Conservation (phyloP, 2,329 filamentous ascomycete genomes). For the Penicillium sp. region DNA sequence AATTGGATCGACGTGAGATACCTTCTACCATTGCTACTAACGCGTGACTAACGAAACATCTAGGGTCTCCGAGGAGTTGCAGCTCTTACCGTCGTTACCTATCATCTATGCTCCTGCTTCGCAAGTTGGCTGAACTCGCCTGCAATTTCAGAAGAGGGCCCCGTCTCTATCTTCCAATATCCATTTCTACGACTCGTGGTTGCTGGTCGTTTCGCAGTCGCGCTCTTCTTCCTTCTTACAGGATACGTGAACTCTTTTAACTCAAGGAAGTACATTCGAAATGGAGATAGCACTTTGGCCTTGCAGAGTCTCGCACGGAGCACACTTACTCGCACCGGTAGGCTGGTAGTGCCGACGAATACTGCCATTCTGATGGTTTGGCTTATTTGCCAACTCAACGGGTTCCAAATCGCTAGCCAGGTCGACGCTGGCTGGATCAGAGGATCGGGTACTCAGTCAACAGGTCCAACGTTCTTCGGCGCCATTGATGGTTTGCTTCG, state of each 20-base stretch:
- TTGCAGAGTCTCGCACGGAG: constrained; percentile 21
- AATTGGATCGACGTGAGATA: constrained; percentile 12
- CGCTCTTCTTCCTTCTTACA: constrained; percentile 31
- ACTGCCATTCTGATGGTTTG: constrained; percentile 22
- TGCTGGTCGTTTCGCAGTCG: constrained; percentile 24
- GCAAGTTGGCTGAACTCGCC: constrained; percentile 42
- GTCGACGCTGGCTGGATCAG: constrained; percentile 27
- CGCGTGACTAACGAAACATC: background rate
- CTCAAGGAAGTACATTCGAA: constrained; percentile 23
- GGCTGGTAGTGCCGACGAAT: constrained; percentile 26
- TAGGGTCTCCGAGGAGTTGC: constrained; percentile 45
- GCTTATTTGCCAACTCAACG: constrained; percentile 24
- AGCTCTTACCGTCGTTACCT: constrained; percentile 43
- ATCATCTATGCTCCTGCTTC: constrained; percentile 43
- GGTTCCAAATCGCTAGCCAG: constrained; percentile 20
- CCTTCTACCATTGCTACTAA: background rate
- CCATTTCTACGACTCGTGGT: constrained; percentile 27
- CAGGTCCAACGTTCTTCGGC: constrained; percentile 14
- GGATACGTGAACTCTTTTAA: constrained; percentile 32
- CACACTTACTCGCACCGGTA: constrained; percentile 11
- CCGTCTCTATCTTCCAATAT: constrained; percentile 23
- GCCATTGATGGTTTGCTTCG: constrained; percentile 18
- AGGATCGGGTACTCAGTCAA: constrained; percentile 5
- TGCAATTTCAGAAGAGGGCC: constrained; percentile 18
- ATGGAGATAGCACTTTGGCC: constrained; percentile 20